Percentiles rank a stretch among this genome's conserved stretches.
Conservation (phyloP, 1,284 basidiomycete species). For the Trametes hirsuta region DNA sequence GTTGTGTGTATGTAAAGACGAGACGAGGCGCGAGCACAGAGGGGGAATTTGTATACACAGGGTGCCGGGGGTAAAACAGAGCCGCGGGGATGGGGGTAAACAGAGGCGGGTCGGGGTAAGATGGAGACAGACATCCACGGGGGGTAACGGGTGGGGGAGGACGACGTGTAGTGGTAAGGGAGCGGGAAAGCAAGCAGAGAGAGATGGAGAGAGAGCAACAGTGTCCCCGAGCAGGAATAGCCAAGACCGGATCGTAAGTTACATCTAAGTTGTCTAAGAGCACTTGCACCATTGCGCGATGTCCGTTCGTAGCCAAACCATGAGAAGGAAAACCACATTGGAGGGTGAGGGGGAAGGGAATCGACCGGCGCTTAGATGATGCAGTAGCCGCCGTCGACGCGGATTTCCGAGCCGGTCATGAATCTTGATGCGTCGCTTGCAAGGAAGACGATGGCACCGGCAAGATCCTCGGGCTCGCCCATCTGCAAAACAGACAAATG, state of each 20-base stretch:
- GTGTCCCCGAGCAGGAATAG: constrained; percentile 22
- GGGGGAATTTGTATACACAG: constrained; percentile 5
- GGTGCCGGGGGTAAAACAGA: neutral
- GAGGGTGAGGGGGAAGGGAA: neutral
- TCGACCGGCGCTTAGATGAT: constrained; percentile 46
- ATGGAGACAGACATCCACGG: no score
- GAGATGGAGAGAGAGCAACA: constrained; percentile 11
- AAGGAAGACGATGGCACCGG: constrained; percentile 86
- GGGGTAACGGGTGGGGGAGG: neutral
- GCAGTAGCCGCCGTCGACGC: constrained; percentile 88
- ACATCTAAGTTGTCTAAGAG: constrained; percentile 21
- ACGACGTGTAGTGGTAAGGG: constrained; percentile 1
- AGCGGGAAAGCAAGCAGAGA: constrained; percentile 14
- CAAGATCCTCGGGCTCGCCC: constrained; percentile 26
- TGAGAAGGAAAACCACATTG: neutral
- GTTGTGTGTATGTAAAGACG: no score
- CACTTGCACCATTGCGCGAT: constrained; percentile 9
- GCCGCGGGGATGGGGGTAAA: neutral
- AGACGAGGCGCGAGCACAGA: no score
- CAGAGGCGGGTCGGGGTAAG: neutral
- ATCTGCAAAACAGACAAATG: constrained; percentile 5
- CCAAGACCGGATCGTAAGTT: constrained; percentile 16
- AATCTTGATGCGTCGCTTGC: constrained; percentile 86
- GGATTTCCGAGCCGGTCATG: constrained; percentile 84
- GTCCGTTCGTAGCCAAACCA: constrained; percentile 15